These are phyloP conservation scores for Pachyrhizus erosus DNA, from an alignment of 306 rosid genomes.

Conservation along the genomic window DNA sequence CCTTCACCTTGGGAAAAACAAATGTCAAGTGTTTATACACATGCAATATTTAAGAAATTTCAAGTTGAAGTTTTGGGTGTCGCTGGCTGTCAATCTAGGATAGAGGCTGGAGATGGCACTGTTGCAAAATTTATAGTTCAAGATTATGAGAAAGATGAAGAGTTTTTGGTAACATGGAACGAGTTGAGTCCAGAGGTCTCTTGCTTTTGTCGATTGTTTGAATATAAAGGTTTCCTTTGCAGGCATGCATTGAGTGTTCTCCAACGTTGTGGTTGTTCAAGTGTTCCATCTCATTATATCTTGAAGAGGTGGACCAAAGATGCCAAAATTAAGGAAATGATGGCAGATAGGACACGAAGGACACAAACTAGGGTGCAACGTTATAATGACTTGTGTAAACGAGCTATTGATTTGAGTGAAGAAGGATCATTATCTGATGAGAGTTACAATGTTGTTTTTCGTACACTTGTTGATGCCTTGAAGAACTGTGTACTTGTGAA, in stretches of 20 bases:
- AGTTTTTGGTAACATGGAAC: conserved; percentile 72
- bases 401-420: conserved; percentile 87
- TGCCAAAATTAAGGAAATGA: conserved; percentile 65
- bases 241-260: conserved; percentile 87
- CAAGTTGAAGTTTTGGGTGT: conserved; percentile 93
- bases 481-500: conserved; percentile 87
- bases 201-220: conserved; percentile 84
- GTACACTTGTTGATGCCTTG: conserved; percentile 72
- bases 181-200: conserved; percentile 76
- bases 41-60: conserved; percentile 86
- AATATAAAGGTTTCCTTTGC: conserved; percentile 93
- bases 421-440: conserved; percentile 91
- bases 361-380: conserved; percentile 73
- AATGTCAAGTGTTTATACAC: conserved; percentile 88
- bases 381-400: conserved; percentile 81
- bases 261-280: conserved; percentile 81
- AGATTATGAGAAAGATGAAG: conserved; percentile 84
- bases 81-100: conserved; percentile 86
- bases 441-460: conserved; percentile 67
- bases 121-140: conserved; percentile 69
- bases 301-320: conserved; percentile 91
- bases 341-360: conserved; percentile 59
- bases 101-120: conserved; percentile 69
- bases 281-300: conserved; percentile 80
- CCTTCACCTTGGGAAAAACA: conserved; percentile 99